A percentile compares a stretch with the other conserved stretches of the same genome.
These are phyloP conservation scores for Sporisorium graminicola DNA, from an alignment of 1,284 basidiomycete genomes.

Conservation along the genomic window DNA sequence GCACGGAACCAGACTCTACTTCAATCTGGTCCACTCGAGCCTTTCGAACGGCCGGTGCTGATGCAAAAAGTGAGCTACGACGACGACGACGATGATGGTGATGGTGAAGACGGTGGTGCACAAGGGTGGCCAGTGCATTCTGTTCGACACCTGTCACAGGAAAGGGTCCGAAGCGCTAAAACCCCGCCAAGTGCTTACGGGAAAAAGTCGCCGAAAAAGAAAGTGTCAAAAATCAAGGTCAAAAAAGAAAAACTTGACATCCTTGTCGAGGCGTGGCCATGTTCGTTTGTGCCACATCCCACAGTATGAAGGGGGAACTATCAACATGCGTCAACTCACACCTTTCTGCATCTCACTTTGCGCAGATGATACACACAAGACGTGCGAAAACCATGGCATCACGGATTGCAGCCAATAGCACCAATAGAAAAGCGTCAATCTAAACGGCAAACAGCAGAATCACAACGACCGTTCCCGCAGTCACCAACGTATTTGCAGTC, in stretches of 20 bases:
- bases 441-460: slow-evolving; percentile 16
- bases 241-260: background rate
- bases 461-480: slow-evolving; percentile 5
- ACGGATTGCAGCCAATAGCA: too few relatives aligned
- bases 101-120: too few relatives aligned
- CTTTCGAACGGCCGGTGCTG: background rate
- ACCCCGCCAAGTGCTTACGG: background rate
- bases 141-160: background rate
- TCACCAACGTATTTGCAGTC: background rate
- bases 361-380: too few relatives aligned
- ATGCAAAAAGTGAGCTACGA: too few relatives aligned
- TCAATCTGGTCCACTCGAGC: background rate
- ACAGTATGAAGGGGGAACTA: background rate
- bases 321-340: background rate
- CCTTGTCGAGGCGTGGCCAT: too few relatives aligned
- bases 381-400: background rate
- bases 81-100: background rate
- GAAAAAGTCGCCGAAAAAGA: slow-evolving; percentile 1
- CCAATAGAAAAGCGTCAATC: background rate
- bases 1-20: background rate
- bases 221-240: background rate
- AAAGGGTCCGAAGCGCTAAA: background rate
- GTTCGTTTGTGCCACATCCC: background rate
- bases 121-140: slow-evolving; percentile 1
- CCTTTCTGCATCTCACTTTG: too few relatives aligned